Percentiles rank a stretch among this genome's conserved stretches.
phyloP scores from a whole-genome alignment of 352 stramenopile genomes.

The Plasmopara halstedii region DNA sequence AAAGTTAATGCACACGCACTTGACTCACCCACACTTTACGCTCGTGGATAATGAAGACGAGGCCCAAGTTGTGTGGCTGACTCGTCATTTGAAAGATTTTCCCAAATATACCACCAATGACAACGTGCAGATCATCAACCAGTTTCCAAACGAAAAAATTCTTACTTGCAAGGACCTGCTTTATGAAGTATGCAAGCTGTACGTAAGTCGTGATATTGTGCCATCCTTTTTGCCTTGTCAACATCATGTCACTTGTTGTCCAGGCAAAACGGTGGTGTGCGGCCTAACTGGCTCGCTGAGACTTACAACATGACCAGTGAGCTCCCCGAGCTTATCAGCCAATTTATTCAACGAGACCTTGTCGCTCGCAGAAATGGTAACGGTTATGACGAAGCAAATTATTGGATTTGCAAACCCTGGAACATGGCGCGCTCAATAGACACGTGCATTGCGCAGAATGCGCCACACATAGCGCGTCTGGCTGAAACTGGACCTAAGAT shows the following conservation, averaged over 20 bases:
- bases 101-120: slow-evolving; percentile 33
- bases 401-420: slow-evolving; percentile 59
- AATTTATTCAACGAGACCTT: slow-evolving; percentile 36
- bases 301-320: slow-evolving; percentile 53
- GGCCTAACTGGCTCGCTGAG: slow-evolving; percentile 37
- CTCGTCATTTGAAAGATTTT: slow-evolving; percentile 49
- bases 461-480: slow-evolving; percentile 34
- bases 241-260: not conserved
- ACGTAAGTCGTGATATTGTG: slow-evolving; percentile 4
- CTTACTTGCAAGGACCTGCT: slow-evolving; percentile 55
- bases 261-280: slow-evolving; percentile 33
- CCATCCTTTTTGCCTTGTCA: not conserved
- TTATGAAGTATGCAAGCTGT: slow-evolving; percentile 56
- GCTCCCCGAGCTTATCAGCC: slow-evolving; percentile 40
- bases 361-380: slow-evolving; percentile 21
- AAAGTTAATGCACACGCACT: slow-evolving; percentile 30
- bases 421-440: slow-evolving; percentile 57
- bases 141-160: slow-evolving; percentile 56
- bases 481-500: slow-evolving; percentile 47
- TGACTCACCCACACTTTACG: slow-evolving; percentile 31
- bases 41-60: slow-evolving; percentile 36
- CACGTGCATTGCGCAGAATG: slow-evolving; percentile 42
- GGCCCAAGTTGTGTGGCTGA: slow-evolving; percentile 42
- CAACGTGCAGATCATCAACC: slow-evolving; percentile 45
- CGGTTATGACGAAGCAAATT: slow-evolving; percentile 33